These are phyloP conservation scores for Macrophomina phaseolina DNA, from an alignment of 2,329 filamentous ascomycete species.

Conservation along the genomic window DNA sequence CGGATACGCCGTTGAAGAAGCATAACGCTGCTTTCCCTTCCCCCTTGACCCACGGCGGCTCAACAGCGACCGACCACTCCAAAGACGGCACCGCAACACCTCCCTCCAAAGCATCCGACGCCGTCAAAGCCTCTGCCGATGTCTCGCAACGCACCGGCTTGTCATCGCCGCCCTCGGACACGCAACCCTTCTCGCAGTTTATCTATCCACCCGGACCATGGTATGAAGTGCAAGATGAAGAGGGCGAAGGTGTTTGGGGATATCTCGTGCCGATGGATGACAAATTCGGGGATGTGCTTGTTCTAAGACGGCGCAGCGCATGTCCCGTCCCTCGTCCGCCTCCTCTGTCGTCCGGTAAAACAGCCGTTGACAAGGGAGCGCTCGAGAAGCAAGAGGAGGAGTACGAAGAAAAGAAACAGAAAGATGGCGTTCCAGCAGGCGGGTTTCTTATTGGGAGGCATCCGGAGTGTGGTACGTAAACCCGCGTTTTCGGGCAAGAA, in stretches of 20 bases:
- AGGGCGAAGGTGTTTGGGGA: conserved; percentile 88
- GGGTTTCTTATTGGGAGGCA: conserved; percentile 94
- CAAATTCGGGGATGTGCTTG: conserved; percentile 70
- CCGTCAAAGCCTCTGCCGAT: conserved; percentile 27
- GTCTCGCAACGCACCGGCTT: conserved; percentile 45
- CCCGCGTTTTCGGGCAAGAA: not conserved
- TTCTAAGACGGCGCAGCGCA: conserved; percentile 74
- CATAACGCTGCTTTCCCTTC: conserved; percentile 69
- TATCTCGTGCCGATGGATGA: conserved; percentile 85
- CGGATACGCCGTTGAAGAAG: conserved; percentile 57
- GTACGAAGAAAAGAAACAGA: conserved; percentile 63
- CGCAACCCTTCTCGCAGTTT: conserved; percentile 81
- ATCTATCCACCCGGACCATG: conserved; percentile 74
- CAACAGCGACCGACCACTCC: conserved; percentile 61
- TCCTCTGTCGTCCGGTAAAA: conserved; percentile 45
- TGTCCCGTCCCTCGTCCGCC: conserved; percentile 65
- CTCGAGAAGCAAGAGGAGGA: conserved; percentile 67
- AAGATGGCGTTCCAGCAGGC: conserved; percentile 65
- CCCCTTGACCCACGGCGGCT: conserved; percentile 74
- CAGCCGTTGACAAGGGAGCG: conserved; percentile 55
- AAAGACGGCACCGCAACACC: conserved; percentile 78
- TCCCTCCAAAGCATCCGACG: conserved; percentile 51
- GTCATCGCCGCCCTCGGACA: conserved; percentile 74
- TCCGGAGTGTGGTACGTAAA: conserved; percentile 81
- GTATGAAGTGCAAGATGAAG: conserved; percentile 85